Base-by-base conservation (phyloP, 2,329 filamentous ascomycete genomes). In the Fusarium lyarnte region DNA sequence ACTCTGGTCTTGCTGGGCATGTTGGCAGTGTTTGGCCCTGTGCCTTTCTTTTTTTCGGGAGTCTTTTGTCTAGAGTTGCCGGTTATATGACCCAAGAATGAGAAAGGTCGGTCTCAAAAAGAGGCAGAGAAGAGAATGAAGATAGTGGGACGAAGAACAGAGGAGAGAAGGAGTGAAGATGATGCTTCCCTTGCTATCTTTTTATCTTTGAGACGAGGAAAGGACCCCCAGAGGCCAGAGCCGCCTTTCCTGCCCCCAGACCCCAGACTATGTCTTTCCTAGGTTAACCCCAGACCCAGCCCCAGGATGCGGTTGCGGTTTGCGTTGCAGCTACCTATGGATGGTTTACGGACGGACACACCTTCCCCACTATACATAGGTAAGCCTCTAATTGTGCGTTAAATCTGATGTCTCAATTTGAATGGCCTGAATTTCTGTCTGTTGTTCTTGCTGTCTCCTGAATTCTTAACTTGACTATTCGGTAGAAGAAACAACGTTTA, bases 1-100 rank as follows among this genome's bases (percentile, higher is more conserved):
- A 47, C 55, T 63, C 80, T 80, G 67, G 78, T 81, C 63, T 78
- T 79, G 73, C 58, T 77, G 52, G 77, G 69, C 81, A 83, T 83
- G 49, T 77, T 80, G 77, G 66, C 75, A 73, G 67, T 74, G 38
- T 73, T 63, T 60, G 55, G 33, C 29, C 51, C 53, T 58, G 42
- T 14, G 21, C 36, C 38, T 39, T 45, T 57, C 52, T 42, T 46
- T 47, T 16, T 42, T 13, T 27, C 27, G 45, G n/a, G 43, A 54
- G 33, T 55, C 33, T 36, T 25, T 49, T 39, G 33, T 51, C 25
- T 13, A 45, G n/a, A 33, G 38, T 31, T 61, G 42, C 51, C 36
- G 36, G 62, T 27, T 43, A 29, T 54, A 36, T 36, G 25, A 36
- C 46, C 45, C 33, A 25, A 62, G 36, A 49, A 39, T 23, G 31